A percentile compares a stretch with the other conserved stretches of the same genome.
Conservation (phyloP, 345 rosid genomes). For the Eucalyptus urophylla region DNA sequence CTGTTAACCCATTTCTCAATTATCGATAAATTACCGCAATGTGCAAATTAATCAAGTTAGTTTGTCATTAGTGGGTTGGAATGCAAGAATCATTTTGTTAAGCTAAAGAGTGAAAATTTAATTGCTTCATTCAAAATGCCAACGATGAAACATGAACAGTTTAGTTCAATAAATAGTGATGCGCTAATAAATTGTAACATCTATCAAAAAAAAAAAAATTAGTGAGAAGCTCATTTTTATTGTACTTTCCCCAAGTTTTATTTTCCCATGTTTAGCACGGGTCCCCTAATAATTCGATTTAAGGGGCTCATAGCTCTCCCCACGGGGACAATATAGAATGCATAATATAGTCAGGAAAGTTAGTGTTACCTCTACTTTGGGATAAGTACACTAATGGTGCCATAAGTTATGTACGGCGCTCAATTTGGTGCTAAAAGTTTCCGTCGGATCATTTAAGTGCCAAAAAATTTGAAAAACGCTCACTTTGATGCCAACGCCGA, state of each 20-base stretch:
- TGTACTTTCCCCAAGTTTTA: neutral
- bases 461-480: too few species aligned
- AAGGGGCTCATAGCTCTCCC: neutral
- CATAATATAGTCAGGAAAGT: neutral
- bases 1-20: neutral
- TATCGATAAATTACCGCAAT: neutral
- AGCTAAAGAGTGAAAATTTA: neutral
- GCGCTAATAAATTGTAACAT: neutral
- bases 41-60: neutral
- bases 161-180: neutral
- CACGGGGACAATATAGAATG: neutral
- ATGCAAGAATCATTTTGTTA: neutral
- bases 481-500: too few species aligned
- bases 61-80: neutral
- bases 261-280: neutral
- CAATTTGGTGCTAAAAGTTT: too few species aligned
- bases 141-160: neutral
- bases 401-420: too few species aligned
- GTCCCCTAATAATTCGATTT: neutral
- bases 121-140: neutral
- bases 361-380: neutral
- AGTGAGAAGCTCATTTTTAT: neutral
- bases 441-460: too few species aligned
- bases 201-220: neutral
- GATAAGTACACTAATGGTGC: too few species aligned